phyloP scores from a whole-genome alignment of 805 yeast genomes.

The Teunomyces cretensis region DNA sequence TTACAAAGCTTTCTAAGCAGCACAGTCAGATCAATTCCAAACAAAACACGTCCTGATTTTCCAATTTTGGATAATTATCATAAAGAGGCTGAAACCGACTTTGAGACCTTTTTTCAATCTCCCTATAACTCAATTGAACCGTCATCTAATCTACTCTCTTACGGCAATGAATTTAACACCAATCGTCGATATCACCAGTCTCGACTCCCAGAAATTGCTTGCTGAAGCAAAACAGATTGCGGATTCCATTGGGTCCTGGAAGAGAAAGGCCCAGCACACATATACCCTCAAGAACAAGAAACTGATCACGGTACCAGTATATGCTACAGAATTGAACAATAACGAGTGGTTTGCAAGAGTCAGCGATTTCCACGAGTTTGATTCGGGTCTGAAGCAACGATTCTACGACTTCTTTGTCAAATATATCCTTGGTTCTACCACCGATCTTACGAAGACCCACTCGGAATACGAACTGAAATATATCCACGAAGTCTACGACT shows the following conservation, averaged over 20 bases:
- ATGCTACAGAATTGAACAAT: slow-evolving; percentile 10
- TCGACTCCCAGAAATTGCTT: slow-evolving; percentile 10
- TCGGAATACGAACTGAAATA: slow-evolving; percentile 37
- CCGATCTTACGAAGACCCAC: slow-evolving; percentile 24
- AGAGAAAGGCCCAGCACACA: slow-evolving; percentile 9
- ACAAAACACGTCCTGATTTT: too few species aligned
- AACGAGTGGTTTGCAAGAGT: slow-evolving; percentile 13
- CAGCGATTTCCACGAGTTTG: slow-evolving; percentile 14
- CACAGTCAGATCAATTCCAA: too few species aligned
- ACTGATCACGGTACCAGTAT: slow-evolving; percentile 13
- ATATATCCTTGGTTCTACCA: slow-evolving; percentile 12
- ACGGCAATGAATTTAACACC: slow-evolving; percentile 5
- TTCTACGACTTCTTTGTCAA: slow-evolving; percentile 9
- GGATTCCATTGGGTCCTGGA: slow-evolving; percentile 13
- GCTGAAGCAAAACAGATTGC: slow-evolving; percentile 12
- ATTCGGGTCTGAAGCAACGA: slow-evolving; percentile 9
- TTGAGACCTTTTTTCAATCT: too few species aligned
- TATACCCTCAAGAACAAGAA: slow-evolving; percentile 8
- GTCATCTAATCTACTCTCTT: too few species aligned
- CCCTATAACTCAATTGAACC: too few species aligned
- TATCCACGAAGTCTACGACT: slow-evolving; percentile 32
- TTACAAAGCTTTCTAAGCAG: too few species aligned
- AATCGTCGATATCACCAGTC: slow-evolving; percentile 10
- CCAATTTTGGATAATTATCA: too few species aligned
- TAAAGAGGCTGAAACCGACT: too few species aligned